Conservation (phyloP, 2,329 filamentous ascomycete species). For the Exophiala spinifera region DNA sequence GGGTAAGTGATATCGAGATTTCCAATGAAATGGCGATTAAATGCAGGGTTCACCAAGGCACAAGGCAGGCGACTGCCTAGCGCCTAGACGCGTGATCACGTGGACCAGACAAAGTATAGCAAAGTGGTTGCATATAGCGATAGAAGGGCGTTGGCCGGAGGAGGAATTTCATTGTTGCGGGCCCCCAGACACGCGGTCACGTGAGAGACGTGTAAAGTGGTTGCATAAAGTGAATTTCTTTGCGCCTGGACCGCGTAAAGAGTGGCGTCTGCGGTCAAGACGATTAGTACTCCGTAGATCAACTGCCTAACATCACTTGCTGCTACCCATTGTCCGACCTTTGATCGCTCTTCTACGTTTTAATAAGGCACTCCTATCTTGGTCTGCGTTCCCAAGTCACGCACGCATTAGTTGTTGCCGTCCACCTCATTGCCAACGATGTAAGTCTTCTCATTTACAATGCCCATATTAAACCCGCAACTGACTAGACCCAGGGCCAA, state of each 20-base stretch:
- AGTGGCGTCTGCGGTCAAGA: no score
- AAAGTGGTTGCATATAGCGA: constrained; percentile 1
- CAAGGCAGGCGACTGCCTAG: constrained; percentile 6
- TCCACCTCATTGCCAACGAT: background rate
- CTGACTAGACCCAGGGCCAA: constrained; percentile 8
- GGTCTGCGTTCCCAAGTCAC: no score
- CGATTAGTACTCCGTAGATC: no score
- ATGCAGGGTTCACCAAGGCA: background rate
- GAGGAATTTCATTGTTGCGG: no score
- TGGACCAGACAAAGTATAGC: background rate
- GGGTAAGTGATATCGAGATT: background rate
- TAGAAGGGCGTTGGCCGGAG: no score
- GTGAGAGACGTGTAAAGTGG: background rate
- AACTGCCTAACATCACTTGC: no score
- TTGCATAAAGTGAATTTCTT: background rate
- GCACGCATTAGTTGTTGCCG: background rate
- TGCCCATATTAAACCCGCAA: background rate
- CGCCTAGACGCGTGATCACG: background rate
- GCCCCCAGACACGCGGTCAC: background rate
- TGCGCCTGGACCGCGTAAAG: no score
- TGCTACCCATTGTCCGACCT: no score
- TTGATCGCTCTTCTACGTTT: no score
- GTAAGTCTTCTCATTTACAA: background rate
- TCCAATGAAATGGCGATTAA: constrained; percentile 4
- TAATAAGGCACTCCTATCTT: no score